These are phyloP conservation scores for Aspergillus sp. DNA, from an alignment of 2,329 filamentous ascomycete genomes.

Conservation along the genomic window DNA sequence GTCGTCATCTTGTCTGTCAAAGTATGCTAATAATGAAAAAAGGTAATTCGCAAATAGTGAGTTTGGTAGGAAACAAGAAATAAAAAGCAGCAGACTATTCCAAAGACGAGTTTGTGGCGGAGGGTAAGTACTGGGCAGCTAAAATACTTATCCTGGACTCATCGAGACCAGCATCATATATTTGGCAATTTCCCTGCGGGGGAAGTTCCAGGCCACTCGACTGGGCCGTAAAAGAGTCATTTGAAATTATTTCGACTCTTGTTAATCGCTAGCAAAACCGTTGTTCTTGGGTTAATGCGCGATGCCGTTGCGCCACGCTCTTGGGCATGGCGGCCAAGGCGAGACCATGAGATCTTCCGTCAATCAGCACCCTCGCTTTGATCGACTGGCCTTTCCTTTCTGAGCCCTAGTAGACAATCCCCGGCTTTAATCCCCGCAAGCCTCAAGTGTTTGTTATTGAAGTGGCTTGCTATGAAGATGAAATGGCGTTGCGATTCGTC, in stretches of 20 bases:
- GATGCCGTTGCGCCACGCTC: no score
- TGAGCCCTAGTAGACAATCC: no score
- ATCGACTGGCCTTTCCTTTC: neutral
- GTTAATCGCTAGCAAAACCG: neutral
- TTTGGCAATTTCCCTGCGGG: constrained; percentile 30
- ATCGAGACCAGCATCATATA: constrained; percentile 11
- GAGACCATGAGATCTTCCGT: constrained; percentile 14
- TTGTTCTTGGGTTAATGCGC: no score
- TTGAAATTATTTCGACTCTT: neutral
- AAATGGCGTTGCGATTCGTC: no score
- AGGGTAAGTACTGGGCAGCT: constrained; percentile 11
- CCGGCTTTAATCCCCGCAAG: no score
- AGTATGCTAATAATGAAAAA: neutral
- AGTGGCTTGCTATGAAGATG: no score
- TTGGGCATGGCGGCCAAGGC: no score
- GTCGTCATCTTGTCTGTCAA: constrained; percentile 56
- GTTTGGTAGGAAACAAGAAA: constrained; percentile 4
- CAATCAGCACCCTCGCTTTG: constrained; percentile 13
- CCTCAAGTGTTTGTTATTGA: no score
- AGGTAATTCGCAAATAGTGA: neutral
- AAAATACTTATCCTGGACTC: constrained; percentile 9
- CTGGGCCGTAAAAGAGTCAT: neutral
- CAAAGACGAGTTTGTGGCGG: neutral
- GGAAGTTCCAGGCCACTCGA: constrained; percentile 5
- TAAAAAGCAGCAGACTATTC: neutral